Evolutionary conservation across 2,329 filamentous ascomycete genomes (phyloP).

Genomic region (Graphiopsis chlorocephala): DNA sequence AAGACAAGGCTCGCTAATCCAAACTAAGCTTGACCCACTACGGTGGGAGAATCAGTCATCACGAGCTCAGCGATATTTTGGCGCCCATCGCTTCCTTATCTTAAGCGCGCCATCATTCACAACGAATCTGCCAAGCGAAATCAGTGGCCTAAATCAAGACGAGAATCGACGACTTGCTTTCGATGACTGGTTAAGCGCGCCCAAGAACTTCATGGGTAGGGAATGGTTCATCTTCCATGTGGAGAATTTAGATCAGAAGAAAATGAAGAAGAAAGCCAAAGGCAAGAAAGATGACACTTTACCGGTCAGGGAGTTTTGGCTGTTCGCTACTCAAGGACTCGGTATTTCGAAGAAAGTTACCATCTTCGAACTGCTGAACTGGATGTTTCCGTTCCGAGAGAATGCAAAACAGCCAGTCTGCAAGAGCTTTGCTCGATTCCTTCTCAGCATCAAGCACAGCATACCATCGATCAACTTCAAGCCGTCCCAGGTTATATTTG

Average conservation of each 20-base stretch:
- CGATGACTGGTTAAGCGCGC: background rate
- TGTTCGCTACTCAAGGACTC: conserved; percentile 25
- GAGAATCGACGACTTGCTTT: background rate
- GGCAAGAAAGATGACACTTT: background rate
- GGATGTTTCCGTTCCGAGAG: conserved; percentile 37
- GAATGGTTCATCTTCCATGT: conserved; percentile 42
- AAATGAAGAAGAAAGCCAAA: background rate
- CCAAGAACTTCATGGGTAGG: conserved; percentile 41
- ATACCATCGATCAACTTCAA: conserved; percentile 36
- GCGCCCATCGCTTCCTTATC: conserved; percentile 43
- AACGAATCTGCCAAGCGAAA: conserved; percentile 8
- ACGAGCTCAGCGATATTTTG: conserved; percentile 30
- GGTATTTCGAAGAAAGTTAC: conserved; percentile 18
- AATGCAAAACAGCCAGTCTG: conserved; percentile 39
- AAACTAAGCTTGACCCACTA: background rate
- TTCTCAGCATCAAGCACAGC: conserved; percentile 43
- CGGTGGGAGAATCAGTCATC: background rate
- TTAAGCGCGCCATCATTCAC: conserved; percentile 36
- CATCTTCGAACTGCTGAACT: conserved; percentile 37
- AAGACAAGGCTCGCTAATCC: background rate
- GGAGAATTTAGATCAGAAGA: conserved; percentile 22
- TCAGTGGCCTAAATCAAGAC: conserved; percentile 22
- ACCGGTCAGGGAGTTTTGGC: background rate
- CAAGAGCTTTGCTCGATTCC: conserved; percentile 44
- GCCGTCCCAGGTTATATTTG: conserved; percentile 35